Evolutionary conservation across 768 basidiomycete species (phyloP).

Genomic region (Pleurotus djamor): DNA sequence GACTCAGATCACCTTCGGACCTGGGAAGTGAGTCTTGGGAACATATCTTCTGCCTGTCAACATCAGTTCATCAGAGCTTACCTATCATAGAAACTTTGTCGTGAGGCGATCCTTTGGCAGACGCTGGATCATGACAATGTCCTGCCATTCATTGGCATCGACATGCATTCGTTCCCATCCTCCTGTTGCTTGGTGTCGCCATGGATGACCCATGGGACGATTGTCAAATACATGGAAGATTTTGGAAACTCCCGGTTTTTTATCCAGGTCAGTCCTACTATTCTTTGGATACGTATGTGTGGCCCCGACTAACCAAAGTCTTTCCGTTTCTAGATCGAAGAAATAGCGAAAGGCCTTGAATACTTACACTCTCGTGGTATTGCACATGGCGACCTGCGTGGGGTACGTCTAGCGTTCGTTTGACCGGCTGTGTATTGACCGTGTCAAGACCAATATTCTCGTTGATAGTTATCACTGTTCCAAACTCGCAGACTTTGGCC

Average conservation of each 20-base stretch:
- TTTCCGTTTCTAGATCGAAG: slow-evolving; percentile 9
- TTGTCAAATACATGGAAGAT: slow-evolving; percentile 16
- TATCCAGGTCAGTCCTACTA: slow-evolving; percentile 10
- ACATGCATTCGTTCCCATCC: slow-evolving; percentile 16
- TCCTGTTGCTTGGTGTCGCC: slow-evolving; percentile 24
- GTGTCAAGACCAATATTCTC: slow-evolving; percentile 19
- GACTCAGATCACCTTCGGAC: slow-evolving; percentile 13
- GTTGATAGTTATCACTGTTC: slow-evolving; percentile 15
- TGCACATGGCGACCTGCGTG: slow-evolving; percentile 18
- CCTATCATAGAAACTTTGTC: slow-evolving; percentile 17
- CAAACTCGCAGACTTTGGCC: slow-evolving; percentile 26
- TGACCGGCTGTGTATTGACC: neutral
- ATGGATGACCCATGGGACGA: slow-evolving; percentile 24
- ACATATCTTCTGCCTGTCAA: neutral
- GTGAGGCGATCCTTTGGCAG: slow-evolving; percentile 25
- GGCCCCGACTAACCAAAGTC: neutral
- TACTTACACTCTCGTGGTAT: slow-evolving; percentile 18
- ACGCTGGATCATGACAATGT: slow-evolving; percentile 21
- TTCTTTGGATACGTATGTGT: neutral
- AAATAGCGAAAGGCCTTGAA: slow-evolving; percentile 18
- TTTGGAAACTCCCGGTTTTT: slow-evolving; percentile 16
- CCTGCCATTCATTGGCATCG: slow-evolving; percentile 23
- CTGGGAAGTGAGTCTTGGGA: slow-evolving; percentile 12
- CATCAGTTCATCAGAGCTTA: neutral
- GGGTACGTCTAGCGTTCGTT: slow-evolving; percentile 7